Evolutionary conservation across 495 filamentous ascomycete genomes (phyloP).

Genomic region (Aspergillus nidulans): DNA sequence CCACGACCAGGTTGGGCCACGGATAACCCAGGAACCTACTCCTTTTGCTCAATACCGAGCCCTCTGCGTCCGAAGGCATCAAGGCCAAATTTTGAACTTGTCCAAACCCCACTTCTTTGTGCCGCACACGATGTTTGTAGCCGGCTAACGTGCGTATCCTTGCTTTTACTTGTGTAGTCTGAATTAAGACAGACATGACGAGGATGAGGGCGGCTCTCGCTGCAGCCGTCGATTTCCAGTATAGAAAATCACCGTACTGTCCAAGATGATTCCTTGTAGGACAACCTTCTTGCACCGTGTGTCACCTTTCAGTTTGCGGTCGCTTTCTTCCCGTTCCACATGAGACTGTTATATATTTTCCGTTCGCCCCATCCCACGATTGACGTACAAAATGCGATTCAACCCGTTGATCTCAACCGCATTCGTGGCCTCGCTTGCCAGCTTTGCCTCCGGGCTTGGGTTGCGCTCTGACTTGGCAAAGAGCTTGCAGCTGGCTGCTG

Average conservation of each 20-base stretch:
- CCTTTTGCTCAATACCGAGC: neutral
- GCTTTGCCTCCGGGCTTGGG: neutral
- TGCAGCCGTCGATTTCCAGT: slow-evolving; percentile 1
- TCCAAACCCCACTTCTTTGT: neutral
- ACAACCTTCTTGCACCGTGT: neutral
- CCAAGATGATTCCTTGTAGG: neutral
- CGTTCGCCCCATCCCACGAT: neutral
- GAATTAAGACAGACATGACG: neutral
- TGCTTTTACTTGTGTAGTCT: slow-evolving; percentile 2
- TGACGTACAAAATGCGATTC: slow-evolving; percentile 4
- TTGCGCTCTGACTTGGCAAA: neutral
- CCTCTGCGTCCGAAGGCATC: slow-evolving; percentile 6
- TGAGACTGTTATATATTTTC: neutral
- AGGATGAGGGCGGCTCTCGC: neutral
- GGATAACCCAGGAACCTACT: neutral
- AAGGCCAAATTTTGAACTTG: neutral
- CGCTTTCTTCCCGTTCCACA: neutral
- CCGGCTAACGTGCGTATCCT: neutral
- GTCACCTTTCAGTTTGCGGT: neutral
- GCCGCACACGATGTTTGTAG: slow-evolving; percentile 1
- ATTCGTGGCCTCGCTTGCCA: neutral
- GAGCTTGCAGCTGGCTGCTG: slow-evolving; percentile 4
- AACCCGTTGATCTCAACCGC: neutral
- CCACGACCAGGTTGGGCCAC: neutral
- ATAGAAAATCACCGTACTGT: neutral